phyloP scores from a whole-genome alignment of 257 asterid species.

The Plectranthus barbatus region DNA sequence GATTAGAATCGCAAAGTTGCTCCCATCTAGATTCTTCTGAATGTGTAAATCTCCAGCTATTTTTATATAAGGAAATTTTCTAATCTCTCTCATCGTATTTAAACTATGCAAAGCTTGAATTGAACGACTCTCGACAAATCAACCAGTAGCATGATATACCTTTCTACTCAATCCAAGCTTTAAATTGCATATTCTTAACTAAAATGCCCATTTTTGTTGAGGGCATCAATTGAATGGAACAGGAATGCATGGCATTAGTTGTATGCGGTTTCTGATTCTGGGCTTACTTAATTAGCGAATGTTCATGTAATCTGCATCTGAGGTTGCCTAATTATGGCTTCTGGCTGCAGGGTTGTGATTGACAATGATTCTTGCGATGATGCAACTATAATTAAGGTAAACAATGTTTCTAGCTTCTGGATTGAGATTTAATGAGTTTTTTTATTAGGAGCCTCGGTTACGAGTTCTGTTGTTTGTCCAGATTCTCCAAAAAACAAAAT shows the following conservation, averaged over 20 bases:
- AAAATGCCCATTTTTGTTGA: not conserved
- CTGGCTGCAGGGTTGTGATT: constrained; percentile 54
- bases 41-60: not conserved
- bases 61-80: no score
- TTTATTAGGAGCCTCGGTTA: not conserved
- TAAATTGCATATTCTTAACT: not conserved
- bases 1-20: not conserved
- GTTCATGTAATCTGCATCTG: not conserved
- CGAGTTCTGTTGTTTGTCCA: not conserved
- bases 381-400: constrained; percentile 66
- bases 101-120: not conserved
- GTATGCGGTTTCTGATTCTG: not conserved
- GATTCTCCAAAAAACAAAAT: not conserved
- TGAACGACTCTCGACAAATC: not conserved
- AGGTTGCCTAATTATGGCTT: not conserved
- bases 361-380: constrained; percentile 53
- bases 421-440: not conserved
- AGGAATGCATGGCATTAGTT: not conserved
- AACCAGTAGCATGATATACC: no score
- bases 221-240: not conserved
- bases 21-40: not conserved
- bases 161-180: not conserved
- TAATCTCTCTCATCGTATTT: not conserved
- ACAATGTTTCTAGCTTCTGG: not conserved
- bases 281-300: not conserved